Conservation (phyloP, 345 rosid genomes). For the Fremontodendron californicum region DNA sequence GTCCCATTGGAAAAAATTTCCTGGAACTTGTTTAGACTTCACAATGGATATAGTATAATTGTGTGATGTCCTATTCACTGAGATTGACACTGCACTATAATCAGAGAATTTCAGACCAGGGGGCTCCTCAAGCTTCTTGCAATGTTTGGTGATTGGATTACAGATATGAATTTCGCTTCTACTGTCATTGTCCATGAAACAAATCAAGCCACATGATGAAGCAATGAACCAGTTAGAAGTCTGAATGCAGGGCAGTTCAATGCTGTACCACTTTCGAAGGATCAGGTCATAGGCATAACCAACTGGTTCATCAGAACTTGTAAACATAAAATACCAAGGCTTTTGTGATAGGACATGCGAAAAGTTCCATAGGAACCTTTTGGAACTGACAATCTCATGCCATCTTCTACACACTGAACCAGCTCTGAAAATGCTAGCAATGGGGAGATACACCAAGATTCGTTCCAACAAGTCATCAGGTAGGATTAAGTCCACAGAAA, state of each 20-base stretch:
- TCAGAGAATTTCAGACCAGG: slow-evolving; percentile 65
- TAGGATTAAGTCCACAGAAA: slow-evolving; percentile 67
- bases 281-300: slow-evolving; percentile 88
- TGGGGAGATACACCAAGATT: slow-evolving; percentile 75
- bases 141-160: slow-evolving; percentile 65
- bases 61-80: slow-evolving; percentile 45
- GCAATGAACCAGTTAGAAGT: slow-evolving; percentile 73
- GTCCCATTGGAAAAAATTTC: slow-evolving; percentile 74
- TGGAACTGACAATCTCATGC: slow-evolving; percentile 83
- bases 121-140: slow-evolving; percentile 55
- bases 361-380: slow-evolving; percentile 61
- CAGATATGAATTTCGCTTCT: slow-evolving; percentile 73
- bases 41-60: slow-evolving; percentile 63
- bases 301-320: slow-evolving; percentile 75
- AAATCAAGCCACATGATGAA: slow-evolving; percentile 86
- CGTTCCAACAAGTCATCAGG: slow-evolving; percentile 87
- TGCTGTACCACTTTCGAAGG: slow-evolving; percentile 77
- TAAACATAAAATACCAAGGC: slow-evolving; percentile 99
- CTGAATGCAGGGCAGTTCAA: slow-evolving; percentile 73
- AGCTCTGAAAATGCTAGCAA: slow-evolving; percentile 87
- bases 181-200: slow-evolving; percentile 84
- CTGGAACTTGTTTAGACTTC: slow-evolving; percentile 86
- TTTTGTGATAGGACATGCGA: slow-evolving; percentile 52
- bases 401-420: slow-evolving; percentile 89
- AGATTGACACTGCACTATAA: slow-evolving; percentile 72